Evolutionary conservation across 1,139 yeast species (phyloP).

Genomic region (Magnusiomyces sp.): DNA sequence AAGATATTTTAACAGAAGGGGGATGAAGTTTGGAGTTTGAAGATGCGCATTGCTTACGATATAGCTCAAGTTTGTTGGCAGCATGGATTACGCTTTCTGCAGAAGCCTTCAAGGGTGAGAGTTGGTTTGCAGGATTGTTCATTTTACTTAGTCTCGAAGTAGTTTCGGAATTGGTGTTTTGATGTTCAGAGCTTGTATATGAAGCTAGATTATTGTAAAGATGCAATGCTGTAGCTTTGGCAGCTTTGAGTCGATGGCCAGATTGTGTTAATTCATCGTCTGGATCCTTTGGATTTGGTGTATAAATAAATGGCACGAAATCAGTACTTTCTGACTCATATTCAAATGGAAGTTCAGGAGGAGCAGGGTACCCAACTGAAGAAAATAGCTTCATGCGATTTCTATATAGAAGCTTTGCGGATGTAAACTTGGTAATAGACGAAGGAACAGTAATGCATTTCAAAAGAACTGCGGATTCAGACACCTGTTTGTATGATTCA

Average conservation of each 20-base stretch:
- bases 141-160: too few species aligned
- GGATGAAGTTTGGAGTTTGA: too few species aligned
- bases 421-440: conserved; percentile 35
- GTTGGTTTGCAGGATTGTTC: too few species aligned
- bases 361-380: conserved; percentile 69
- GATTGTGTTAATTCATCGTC: not conserved
- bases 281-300: not conserved
- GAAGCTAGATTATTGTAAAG: too few species aligned
- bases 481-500: conserved; percentile 35
- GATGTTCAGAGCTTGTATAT: too few species aligned
- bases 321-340: not conserved
- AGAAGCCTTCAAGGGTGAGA: too few species aligned
- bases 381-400: conserved; percentile 77
- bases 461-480: conserved; percentile 35
- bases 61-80: too few species aligned
- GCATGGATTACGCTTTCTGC: too few species aligned
- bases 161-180: too few species aligned
- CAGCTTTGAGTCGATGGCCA: not conserved
- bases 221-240: not conserved
- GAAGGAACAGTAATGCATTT: conserved; percentile 17
- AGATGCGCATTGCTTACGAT: too few species aligned
- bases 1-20: too few species aligned
- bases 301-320: not conserved
- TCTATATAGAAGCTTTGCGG: conserved; percentile 46
- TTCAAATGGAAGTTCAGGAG: conserved; percentile 7